Conservation (phyloP, 148 eudicot species). For the Agrostemma githago region DNA sequence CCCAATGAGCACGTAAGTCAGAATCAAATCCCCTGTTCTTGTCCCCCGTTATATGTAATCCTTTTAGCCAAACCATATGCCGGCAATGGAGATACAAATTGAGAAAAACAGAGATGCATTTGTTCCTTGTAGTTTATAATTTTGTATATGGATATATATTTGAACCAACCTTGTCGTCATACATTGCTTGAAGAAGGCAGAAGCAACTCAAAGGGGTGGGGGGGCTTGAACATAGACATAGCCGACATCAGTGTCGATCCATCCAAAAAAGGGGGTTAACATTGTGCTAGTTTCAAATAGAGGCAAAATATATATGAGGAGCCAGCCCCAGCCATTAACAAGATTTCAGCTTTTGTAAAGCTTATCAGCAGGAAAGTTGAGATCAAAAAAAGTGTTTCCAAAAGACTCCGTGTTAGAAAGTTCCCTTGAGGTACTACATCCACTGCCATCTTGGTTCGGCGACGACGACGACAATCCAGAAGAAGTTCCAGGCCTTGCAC, state of each 20-base stretch:
- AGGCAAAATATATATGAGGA: background rate
- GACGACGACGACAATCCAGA: slow-evolving; percentile 26
- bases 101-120: background rate
- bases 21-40: too few relatives aligned
- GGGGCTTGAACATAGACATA: slow-evolving; percentile 18
- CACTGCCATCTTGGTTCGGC: slow-evolving; percentile 27
- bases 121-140: background rate
- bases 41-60: background rate
- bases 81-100: background rate
- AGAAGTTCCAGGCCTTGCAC: slow-evolving; percentile 30
- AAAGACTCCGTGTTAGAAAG: slow-evolving; percentile 26
- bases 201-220: background rate
- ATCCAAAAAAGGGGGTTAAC: slow-evolving; percentile 12
- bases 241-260: background rate
- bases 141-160: too few relatives aligned
- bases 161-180: background rate
- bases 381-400: slow-evolving; percentile 33
- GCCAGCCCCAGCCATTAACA: background rate
- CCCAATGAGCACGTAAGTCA: too few relatives aligned
- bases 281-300: background rate
- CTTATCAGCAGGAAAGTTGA: slow-evolving; percentile 41
- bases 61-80: background rate
- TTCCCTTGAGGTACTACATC: slow-evolving; percentile 30
- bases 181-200: slow-evolving; percentile 16
- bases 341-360: slow-evolving; percentile 25